These are phyloP conservation scores for Trichoderma sp. DNA, from an alignment of 2,329 filamentous ascomycete species.

Conservation along the genomic window DNA sequence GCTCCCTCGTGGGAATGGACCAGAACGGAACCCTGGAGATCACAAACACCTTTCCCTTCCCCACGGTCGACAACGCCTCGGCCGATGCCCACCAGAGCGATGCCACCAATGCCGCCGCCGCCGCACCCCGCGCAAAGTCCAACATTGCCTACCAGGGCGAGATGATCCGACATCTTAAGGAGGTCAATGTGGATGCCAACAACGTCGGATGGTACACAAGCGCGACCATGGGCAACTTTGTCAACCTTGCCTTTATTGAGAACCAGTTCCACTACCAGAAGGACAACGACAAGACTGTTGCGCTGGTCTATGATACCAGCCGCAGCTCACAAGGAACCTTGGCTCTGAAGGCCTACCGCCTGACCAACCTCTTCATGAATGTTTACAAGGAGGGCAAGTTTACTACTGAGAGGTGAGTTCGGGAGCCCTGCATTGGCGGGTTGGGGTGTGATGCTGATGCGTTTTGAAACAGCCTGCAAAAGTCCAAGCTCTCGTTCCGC, in stretches of 20 bases:
- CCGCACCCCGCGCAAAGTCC: constrained; percentile 86
- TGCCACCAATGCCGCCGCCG: constrained; percentile 72
- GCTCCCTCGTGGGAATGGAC: constrained; percentile 92
- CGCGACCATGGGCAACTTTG: constrained; percentile 97
- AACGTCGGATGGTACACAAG: constrained; percentile 98
- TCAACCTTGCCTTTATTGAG: constrained; percentile 93
- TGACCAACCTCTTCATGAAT: constrained; percentile 82
- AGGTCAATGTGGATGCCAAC: constrained; percentile 98
- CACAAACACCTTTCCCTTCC: constrained; percentile 95
- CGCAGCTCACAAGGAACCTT: constrained; percentile 88
- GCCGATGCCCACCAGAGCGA: constrained; percentile 72
- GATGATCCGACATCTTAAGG: constrained; percentile 94
- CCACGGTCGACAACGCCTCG: constrained; percentile 71
- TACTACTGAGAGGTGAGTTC: constrained; percentile 81
- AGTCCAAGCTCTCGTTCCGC: constrained; percentile 88
- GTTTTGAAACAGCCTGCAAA: constrained; percentile 69
- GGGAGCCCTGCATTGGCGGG: background rate
- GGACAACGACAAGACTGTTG: constrained; percentile 84
- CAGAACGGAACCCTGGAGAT: constrained; percentile 75
- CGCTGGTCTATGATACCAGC: constrained; percentile 92
- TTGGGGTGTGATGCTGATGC: background rate
- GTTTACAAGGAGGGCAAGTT: constrained; percentile 98
- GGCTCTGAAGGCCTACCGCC: constrained; percentile 84
- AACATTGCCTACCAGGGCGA: constrained; percentile 87
- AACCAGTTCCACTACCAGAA: constrained; percentile 98